Evolutionary conservation across 2,329 filamentous ascomycete species (phyloP), one percentile per base, ranked within the genome.

Genomic region (Venturia asperata): DNA sequence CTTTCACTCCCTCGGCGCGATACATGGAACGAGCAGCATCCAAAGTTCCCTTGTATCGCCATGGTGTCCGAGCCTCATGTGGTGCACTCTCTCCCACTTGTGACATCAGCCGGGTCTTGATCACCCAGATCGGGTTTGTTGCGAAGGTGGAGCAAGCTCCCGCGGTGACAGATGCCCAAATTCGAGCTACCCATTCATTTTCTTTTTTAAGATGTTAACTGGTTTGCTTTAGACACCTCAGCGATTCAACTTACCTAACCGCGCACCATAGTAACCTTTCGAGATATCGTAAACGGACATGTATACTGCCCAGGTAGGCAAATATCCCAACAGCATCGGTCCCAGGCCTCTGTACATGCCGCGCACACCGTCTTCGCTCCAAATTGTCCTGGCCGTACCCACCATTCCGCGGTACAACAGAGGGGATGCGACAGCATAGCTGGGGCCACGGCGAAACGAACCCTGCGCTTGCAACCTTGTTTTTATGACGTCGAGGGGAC

Each of bases 81-180:
- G 77, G 81, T 68, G 83, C 80, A 67, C 79, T 81, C 45, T 80
- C 76, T 69, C 84, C 87, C 27, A 87, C 89, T 79, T 97, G 94
- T 45, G 94, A 96, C 94, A 97, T 97, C 70, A 99, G 84, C 70
- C 94, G 85, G 61, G 94, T 99, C 78, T 99, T 99, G 79, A 99
- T 96, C 45, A 99, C 94, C 94, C 94, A 99, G 67, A 99, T 99
- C 0, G 94, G 94, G 76, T 97, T 99, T 30, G 94, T 99, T 68
- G 88, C 89, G 68, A 97, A 83, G 4, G 94, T 99, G 70, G 92
- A 97, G 78, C 90, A 96, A 67, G 87, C 92, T 64, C 94, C 94
- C 30, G 93, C 94, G 65, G 92, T 84, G 67, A 99, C 85, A 11
- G 94, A 96, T 27, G 94, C 94, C 80, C 90, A 92, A 69, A 94